Base-by-base conservation (phyloP, 345 rosid species). In the Nasturtium officinale region DNA sequence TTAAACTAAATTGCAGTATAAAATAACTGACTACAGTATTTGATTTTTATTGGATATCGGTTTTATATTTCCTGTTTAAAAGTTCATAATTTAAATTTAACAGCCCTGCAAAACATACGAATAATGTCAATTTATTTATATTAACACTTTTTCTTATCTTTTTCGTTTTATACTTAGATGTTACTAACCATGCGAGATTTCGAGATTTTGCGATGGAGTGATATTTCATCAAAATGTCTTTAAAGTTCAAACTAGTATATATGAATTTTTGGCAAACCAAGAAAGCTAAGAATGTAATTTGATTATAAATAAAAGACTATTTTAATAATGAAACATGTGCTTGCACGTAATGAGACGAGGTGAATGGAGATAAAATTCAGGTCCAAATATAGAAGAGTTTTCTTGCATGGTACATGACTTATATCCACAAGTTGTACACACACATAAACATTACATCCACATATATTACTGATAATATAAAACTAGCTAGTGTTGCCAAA, bases 391-490 rank as follows among this genome's bases (percentile, higher is more conserved):
- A 55, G 61, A 75, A 67, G 73, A 74, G 78, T 40, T 75, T 60
- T 75, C 63, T 75, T 67, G 62, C 72, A 67, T 75, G 78, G 61
- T 67, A 75, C 73, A 67, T 67, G 73, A 40, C 68, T 67, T 38
- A 38, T 40, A 58, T 51, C 61, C 67, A 74, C 78, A 74, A 67
- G 67, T 13, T 73, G 16, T 29, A 9, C 16, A 16, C 33, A 30
- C 23, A 55, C 25, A 23, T 35, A 54, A 30, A 54, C 69, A 61
- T 50, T 55, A 6, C 18, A 4, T 15, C 1, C 11, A 38, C 38
- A 12, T 5, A 57, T 30, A 17, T 55, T 21, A n/a, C 30, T 42
- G 47, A 7, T 54, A 7, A 40, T 26, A 61, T 61, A 61, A 37
- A 55, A 45, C 25, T 23, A 23, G 25, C 25, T 23, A 23, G 25